phyloP scores from a whole-genome alignment of 805 yeast species.

The Metschnikowia bowlesiae region DNA sequence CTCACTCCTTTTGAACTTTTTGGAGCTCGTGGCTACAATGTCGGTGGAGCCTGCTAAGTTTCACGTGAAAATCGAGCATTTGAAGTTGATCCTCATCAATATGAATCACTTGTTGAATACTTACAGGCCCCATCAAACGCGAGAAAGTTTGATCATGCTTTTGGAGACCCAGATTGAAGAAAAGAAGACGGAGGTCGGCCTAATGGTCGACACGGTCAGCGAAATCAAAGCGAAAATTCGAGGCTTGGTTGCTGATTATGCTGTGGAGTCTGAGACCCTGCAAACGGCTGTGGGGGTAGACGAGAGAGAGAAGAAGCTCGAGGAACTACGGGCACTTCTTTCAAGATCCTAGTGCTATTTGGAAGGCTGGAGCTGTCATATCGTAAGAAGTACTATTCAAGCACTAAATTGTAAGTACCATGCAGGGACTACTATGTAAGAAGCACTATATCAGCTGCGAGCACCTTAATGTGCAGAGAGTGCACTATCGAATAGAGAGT shows the following conservation, averaged over 20 bases:
- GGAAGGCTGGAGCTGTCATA: too few species aligned
- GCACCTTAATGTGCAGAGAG: too few species aligned
- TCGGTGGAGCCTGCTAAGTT: slow-evolving; percentile 65
- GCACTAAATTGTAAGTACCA: too few species aligned
- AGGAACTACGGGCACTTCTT: neutral
- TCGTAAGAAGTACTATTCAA: too few species aligned
- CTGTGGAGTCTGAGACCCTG: neutral
- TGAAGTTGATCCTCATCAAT: slow-evolving; percentile 76
- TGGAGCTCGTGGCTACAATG: slow-evolving; percentile 77
- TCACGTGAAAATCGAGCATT: slow-evolving; percentile 63
- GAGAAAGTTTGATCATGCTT: slow-evolving; percentile 79
- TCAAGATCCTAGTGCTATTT: neutral
- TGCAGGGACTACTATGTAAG: too few species aligned
- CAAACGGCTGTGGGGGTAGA: neutral
- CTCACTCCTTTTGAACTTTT: slow-evolving; percentile 71
- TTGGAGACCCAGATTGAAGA: slow-evolving; percentile 66
- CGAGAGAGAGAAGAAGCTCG: neutral
- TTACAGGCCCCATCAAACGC: slow-evolving; percentile 91
- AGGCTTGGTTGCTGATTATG: slow-evolving; percentile 13
- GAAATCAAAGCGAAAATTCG: slow-evolving; percentile 36
- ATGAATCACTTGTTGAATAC: slow-evolving; percentile 89
- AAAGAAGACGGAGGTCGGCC: slow-evolving; percentile 50
- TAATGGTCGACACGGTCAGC: slow-evolving; percentile 38
- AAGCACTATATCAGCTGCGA: too few species aligned
- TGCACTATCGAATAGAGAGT: too few species aligned